Evolutionary conservation across 2,329 filamentous ascomycete genomes (phyloP), one percentile per base, ranked within the genome.

Genomic region (Colletotrichum phormii): DNA sequence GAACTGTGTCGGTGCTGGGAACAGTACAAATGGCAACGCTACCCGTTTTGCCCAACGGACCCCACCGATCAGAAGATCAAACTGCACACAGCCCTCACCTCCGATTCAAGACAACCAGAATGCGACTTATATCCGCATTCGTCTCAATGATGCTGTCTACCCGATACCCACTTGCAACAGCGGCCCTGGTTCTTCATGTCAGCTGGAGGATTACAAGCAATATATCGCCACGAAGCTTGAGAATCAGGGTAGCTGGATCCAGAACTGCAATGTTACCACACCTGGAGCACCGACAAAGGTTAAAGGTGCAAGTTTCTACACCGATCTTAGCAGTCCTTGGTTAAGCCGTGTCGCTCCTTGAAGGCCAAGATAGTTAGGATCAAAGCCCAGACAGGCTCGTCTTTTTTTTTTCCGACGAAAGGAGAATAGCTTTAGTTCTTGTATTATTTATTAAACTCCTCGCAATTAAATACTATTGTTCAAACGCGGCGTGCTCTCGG

Each of bases 71-170:
- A 58, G 22, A 37, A 58, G 53, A 24, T 42, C 4, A 6, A 57
- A 26, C 8, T 59, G 53, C 15, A 35, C n/a, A 5, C 37, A 51
- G 31, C 64, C 61, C 24, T 69, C 57, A 54, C n/a, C 60, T 8
- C 73, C 61, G 6, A 31, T 59, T 72, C 9, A 18, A 58, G 64
- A 74, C 66, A 51, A 49, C 35, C 75, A 35, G 24, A 84, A 82
- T 51, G 80, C 81, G 51, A 84, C 81, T 18, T 90, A 86, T 71
- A 78, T 92, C 54, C 87, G 90, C 18, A 86, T 93, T 61, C 82
- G 86, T 12, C 82, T 92, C 54, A 92, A 93, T 76, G 90, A 92
- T 68, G 88, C 88, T 8, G 86, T 92, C 3, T 92, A 92, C 77
- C 89, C 89, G 0, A 79, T 92, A 1, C 85, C 87, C 0, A 84